Evolutionary conservation across 2,329 filamentous ascomycete species (phyloP).

Genomic region (Hysterium pulicare): DNA sequence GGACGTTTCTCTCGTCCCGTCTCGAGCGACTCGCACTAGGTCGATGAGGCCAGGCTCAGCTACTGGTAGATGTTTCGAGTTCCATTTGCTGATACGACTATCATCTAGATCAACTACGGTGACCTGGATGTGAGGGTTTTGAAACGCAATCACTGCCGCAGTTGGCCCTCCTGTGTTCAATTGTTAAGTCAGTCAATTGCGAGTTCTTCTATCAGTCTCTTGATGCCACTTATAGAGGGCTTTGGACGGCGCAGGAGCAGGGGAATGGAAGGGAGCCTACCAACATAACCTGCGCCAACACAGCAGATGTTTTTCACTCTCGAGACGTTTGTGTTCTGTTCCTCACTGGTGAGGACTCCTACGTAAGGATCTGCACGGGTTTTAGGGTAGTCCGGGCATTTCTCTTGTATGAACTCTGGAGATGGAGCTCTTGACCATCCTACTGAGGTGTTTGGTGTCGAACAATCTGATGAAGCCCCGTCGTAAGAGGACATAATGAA

Average conservation of each 20-base stretch:
- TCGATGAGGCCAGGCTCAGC: conserved; percentile 70
- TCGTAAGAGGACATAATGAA: conserved; percentile 1
- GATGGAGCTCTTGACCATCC: background rate
- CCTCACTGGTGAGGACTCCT: background rate
- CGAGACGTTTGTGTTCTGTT: background rate
- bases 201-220: too few species aligned
- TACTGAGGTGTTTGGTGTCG: conserved; percentile 3
- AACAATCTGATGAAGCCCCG: background rate
- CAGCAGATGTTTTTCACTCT: conserved; percentile 3
- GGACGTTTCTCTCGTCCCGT: conserved; percentile 26
- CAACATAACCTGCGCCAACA: conserved; percentile 3
- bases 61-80: conserved; percentile 69
- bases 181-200: background rate
- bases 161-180: conserved; percentile 61
- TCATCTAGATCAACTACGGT: conserved; percentile 72
- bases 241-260: too few species aligned
- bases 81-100: conserved; percentile 67
- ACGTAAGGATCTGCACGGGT: background rate
- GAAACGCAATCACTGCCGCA: conserved; percentile 68
- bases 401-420: background rate
- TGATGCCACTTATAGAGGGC: background rate
- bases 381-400: background rate
- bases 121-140: conserved; percentile 68
- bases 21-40: conserved; percentile 62
- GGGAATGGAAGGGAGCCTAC: background rate